Evolutionary conservation across 176 grass and related monocot species (phyloP), one percentile per base, ranked within the genome.

Genomic region (Puya raimondii): DNA sequence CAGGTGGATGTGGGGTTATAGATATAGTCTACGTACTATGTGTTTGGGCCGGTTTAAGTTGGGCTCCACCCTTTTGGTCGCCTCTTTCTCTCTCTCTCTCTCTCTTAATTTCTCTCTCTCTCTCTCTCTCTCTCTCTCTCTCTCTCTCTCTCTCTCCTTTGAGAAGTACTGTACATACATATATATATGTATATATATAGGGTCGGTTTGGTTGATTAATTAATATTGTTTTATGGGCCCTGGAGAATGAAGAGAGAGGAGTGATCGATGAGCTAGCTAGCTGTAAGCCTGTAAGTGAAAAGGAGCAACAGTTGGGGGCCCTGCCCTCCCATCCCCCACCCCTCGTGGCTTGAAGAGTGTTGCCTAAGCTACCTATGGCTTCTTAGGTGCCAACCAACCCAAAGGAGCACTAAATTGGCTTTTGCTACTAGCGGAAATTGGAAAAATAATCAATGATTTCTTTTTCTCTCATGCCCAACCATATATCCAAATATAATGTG

Each of bases 1-100:
- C 80, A 49, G 68, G 50, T 58, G 54, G 54, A 17, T 58, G 54
- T 58, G 54, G 54, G 54, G 54, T 9, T 58, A 29, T 58, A 10
- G 3, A 15, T 20, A 58, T 18, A 58, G 15, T 4, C 10, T 58
- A 58, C 18, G 9, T 7, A 9, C n/a, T 18, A 15, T 2, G 16
- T 11, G 15, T 58, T 18, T 18, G 7, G 15, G 4, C 54, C 14
- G 15, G 15, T 58, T 58, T 58, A 20, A 58, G 8, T 57, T 3
- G 17, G 14, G 3, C 0, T 17, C 17, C 13, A 4, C 9, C 17
- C 53, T 18, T 7, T 18, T 8, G 15, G n/a, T 58, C 54, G 51
- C 51, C 54, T 4, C 5, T 57, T 9, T 57, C 53, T 57, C 0
- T 13, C 1, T 26, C 25, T 26, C 25, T 26, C 25, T 26, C 25